phyloP scores from a whole-genome alignment of 225 moss, liverwort and hornwort genomes.

The Bryum argenteum region DNA sequence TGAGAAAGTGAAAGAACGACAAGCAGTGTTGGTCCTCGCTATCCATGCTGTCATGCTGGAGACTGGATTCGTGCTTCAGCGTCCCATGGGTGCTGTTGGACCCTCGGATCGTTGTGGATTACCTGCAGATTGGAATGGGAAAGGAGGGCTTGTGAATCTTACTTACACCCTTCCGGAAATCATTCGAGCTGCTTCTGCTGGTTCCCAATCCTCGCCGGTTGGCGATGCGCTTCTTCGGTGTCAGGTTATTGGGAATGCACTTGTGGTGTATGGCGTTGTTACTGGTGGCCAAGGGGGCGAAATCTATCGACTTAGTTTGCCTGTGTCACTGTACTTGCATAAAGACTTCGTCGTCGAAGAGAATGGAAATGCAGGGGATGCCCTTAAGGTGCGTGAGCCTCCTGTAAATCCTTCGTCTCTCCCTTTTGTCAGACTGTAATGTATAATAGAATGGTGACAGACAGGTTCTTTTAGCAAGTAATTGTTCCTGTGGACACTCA shows the following conservation, averaged over 20 bases:
- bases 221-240: slow-evolving; percentile 84
- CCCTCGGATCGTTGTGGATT: slow-evolving; percentile 59
- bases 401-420: neutral
- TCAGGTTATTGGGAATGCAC: slow-evolving; percentile 75
- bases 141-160: slow-evolving; percentile 70
- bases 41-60: slow-evolving; percentile 96
- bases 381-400: slow-evolving; percentile 39
- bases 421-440: no score
- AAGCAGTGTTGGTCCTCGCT: slow-evolving; percentile 72
- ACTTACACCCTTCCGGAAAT: slow-evolving; percentile 80
- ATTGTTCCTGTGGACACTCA: no score
- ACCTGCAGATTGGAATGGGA: slow-evolving; percentile 72
- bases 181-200: slow-evolving; percentile 36
- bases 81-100: slow-evolving; percentile 38
- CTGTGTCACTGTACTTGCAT: slow-evolving; percentile 57
- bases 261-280: slow-evolving; percentile 85
- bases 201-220: slow-evolving; percentile 36
- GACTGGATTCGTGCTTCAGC: slow-evolving; percentile 79
- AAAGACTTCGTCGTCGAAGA: slow-evolving; percentile 59
- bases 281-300: slow-evolving; percentile 69
- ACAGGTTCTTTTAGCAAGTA: no score
- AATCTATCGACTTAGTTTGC: slow-evolving; percentile 73
- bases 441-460: no score
- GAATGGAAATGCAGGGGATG: slow-evolving; percentile 51
- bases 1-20: slow-evolving; percentile 68